A percentile compares a stretch with the other conserved stretches of the same genome.
Evolutionary conservation across 352 stramenopile genomes (phyloP).

Genomic region (Phytophthora pini): DNA sequence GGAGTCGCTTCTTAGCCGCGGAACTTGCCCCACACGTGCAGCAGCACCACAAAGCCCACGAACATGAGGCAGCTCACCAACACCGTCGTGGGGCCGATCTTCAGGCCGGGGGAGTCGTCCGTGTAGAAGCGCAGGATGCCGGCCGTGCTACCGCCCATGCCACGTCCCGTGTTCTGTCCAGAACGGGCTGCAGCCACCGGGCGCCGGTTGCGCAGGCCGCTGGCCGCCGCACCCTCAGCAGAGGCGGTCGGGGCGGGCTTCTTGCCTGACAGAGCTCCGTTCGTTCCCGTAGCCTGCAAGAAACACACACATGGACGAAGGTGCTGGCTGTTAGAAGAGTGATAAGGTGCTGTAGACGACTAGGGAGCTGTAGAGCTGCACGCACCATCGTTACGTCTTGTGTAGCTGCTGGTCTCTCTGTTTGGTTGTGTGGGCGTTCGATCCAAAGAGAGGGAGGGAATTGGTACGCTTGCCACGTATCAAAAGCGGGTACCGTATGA

Average conservation of each 20-base stretch:
- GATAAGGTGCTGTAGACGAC: neutral
- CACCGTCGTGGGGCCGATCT: constrained; percentile 96
- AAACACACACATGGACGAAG: neutral
- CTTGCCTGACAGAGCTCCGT: constrained; percentile 53
- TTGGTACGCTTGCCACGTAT: constrained; percentile 34
- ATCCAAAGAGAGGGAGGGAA: constrained; percentile 24
- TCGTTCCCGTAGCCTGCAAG: constrained; percentile 45
- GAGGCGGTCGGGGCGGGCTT: constrained; percentile 74
- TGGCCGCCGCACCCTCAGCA: constrained; percentile 68
- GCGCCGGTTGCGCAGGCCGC: constrained; percentile 76
- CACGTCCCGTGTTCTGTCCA: constrained; percentile 76
- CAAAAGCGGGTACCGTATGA: constrained; percentile 11
- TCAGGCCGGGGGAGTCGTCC: constrained; percentile 96
- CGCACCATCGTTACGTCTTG: constrained; percentile 27
- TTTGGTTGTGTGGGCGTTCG: constrained; percentile 29
- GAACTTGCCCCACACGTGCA: constrained; percentile 98
- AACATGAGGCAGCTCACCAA: constrained; percentile 96
- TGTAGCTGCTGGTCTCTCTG: constrained; percentile 10
- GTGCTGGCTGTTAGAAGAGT: neutral
- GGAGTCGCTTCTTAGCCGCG: constrained; percentile 60
- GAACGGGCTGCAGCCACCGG: constrained; percentile 48
- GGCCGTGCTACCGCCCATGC: constrained; percentile 85
- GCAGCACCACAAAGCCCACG: constrained; percentile 96
- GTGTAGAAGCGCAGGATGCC: constrained; percentile 98
- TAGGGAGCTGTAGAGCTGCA: neutral